Conservation (phyloP, 1,284 basidiomycete genomes). For the Anthracocystis walkeri region DNA sequence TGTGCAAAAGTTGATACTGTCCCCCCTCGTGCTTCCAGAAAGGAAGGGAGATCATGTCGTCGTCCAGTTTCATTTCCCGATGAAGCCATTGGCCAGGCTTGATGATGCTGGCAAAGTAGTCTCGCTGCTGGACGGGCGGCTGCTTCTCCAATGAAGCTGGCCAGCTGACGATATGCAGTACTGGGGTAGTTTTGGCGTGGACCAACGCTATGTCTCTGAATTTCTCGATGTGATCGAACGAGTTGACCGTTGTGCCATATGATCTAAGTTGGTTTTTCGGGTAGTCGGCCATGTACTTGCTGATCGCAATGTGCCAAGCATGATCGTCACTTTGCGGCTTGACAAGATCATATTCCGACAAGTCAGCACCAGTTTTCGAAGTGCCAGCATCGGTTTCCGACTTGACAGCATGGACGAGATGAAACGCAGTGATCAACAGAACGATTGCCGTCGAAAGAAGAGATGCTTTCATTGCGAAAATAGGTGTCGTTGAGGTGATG, state of each 20-base stretch:
- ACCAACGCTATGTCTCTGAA: slow-evolving; percentile 5
- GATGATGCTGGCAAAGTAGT: slow-evolving; percentile 25
- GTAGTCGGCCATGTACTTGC: not conserved
- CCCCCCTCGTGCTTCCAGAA: slow-evolving; percentile 19
- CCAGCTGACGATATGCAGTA: slow-evolving; percentile 4
- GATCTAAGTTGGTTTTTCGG: not conserved
- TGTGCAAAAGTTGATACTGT: slow-evolving; percentile 3
- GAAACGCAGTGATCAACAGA: not conserved
- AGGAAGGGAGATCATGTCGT: not conserved
- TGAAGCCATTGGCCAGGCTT: not conserved
- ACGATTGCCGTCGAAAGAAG: not conserved
- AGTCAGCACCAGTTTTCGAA: no score
- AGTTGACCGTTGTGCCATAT: slow-evolving; percentile 8
- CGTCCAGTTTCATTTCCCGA: not conserved
- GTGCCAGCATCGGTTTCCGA: no score
- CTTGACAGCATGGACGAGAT: not conserved
- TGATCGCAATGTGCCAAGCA: slow-evolving; percentile 14
- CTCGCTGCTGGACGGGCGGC: not conserved
- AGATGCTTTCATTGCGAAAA: not conserved
- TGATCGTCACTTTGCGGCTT: not conserved
- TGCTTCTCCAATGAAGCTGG: not conserved
- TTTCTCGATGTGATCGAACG: not conserved
- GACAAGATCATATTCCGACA: no score
- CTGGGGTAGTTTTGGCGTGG: not conserved
- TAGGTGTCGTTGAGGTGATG: not conserved